Conservation (phyloP, 495 filamentous ascomycete genomes). For the Thermochaetoides thermophila region DNA sequence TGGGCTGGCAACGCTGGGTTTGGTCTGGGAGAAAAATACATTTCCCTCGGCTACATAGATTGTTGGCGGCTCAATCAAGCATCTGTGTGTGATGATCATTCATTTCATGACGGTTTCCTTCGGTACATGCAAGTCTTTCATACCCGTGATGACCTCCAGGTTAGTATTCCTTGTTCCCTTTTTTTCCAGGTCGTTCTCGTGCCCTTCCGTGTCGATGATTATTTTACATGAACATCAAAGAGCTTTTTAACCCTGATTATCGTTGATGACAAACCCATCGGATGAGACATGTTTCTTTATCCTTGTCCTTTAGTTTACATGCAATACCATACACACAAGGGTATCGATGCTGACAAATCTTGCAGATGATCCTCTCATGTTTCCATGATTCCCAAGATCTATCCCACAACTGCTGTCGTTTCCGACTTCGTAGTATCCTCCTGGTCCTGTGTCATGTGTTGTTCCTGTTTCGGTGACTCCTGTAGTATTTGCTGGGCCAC, state of each 20-base stretch:
- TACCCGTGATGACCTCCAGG: slow-evolving; percentile 1
- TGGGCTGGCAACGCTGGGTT: slow-evolving; percentile 23
- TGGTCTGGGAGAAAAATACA: slow-evolving; percentile 22
- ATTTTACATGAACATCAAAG: slow-evolving; percentile 28
- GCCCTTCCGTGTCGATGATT: slow-evolving; percentile 33
- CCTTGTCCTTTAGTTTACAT: slow-evolving; percentile 5
- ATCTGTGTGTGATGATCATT: slow-evolving; percentile 16
- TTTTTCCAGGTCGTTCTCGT: slow-evolving; percentile 24
- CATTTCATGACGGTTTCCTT: not conserved
- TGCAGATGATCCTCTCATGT: not conserved
- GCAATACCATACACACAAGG: slow-evolving; percentile 8
- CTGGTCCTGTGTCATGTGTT: not conserved
- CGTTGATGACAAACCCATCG: slow-evolving; percentile 35
- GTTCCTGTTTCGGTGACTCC: not conserved
- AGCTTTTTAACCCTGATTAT: slow-evolving; percentile 43
- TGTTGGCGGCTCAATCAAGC: slow-evolving; percentile 30
- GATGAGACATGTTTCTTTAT: slow-evolving; percentile 30
- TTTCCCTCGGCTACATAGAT: slow-evolving; percentile 29
- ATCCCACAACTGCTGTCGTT: slow-evolving; percentile 2
- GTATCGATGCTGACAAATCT: slow-evolving; percentile 19
- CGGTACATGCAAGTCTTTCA: not conserved
- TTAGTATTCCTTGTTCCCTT: not conserved
- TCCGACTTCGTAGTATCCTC: not conserved
- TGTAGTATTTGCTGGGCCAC: slow-evolving; percentile 29
- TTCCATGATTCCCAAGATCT: not conserved